These are phyloP conservation scores for Penicillium glabrum DNA, from an alignment of 2,329 filamentous ascomycete species.

Conservation along the genomic window DNA sequence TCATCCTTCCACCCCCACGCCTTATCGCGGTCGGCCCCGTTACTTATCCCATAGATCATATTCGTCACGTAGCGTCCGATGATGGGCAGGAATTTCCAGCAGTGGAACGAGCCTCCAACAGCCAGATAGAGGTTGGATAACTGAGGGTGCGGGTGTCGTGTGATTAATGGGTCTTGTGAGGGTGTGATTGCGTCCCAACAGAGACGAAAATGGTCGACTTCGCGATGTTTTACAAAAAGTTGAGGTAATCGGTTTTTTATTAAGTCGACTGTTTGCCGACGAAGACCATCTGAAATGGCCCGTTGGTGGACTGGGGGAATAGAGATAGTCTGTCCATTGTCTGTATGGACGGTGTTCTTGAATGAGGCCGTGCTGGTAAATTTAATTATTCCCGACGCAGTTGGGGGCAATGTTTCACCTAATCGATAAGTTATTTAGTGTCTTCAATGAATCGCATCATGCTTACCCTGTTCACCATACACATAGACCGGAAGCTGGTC, in stretches of 20 bases:
- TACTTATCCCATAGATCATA: conserved; percentile 42
- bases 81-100: conserved; percentile 65
- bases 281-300: conserved; percentile 41
- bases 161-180: conserved; percentile 63
- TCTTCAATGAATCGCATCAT: not conserved
- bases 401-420: conserved; percentile 51
- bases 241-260: conserved; percentile 27
- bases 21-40: conserved; percentile 37
- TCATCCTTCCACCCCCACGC: conserved; percentile 23
- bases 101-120: conserved; percentile 63
- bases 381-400: conserved; percentile 55
- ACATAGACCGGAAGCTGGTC: conserved; percentile 56
- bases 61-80: conserved; percentile 58
- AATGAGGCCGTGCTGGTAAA: conserved; percentile 63
- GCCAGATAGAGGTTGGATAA: conserved; percentile 59
- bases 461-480: conserved; percentile 43
- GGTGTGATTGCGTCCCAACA: conserved; percentile 64
- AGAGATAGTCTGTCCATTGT: conserved; percentile 54
- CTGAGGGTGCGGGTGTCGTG: conserved; percentile 50
- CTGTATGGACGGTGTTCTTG: conserved; percentile 52
- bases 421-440: not conserved
- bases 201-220: conserved; percentile 46
- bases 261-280: conserved; percentile 38
- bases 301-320: conserved; percentile 50
- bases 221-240: conserved; percentile 30